Conservation (phyloP, 345 rosid species). For the Heritiera fomes region DNA sequence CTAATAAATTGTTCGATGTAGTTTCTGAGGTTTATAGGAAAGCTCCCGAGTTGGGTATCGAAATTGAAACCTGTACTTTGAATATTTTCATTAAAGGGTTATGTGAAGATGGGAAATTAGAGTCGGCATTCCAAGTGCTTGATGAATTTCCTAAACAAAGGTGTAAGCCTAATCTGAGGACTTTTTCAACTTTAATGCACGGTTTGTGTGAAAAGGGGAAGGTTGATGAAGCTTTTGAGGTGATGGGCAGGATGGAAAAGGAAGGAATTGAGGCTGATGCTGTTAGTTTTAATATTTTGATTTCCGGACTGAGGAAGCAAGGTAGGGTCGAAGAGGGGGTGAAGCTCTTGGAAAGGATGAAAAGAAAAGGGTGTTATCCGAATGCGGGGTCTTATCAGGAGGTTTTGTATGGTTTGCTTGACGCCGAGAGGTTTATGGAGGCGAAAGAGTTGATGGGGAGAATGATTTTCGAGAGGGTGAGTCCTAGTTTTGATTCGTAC, state of each 20-base stretch:
- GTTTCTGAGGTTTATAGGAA: constrained; percentile 55
- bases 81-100: constrained; percentile 80
- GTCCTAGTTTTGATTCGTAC: constrained; percentile 69
- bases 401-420: constrained; percentile 78
- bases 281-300: constrained; percentile 75
- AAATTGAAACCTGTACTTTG: constrained; percentile 80
- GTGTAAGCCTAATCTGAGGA: constrained; percentile 67
- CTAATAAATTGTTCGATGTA: constrained; percentile 60
- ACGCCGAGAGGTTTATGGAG: constrained; percentile 49
- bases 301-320: constrained; percentile 78
- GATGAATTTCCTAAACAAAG: constrained; percentile 91
- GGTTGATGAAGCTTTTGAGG: constrained; percentile 55
- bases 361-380: constrained; percentile 65
- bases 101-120: constrained; percentile 64
- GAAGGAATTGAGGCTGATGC: constrained; percentile 70
- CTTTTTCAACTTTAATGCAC: constrained; percentile 73
- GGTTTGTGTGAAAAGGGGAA: constrained; percentile 61
- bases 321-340: constrained; percentile 71
- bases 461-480: constrained; percentile 57
- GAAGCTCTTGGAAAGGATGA: constrained; percentile 61
- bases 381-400: constrained; percentile 73
- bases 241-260: constrained; percentile 74
- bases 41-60: constrained; percentile 70
- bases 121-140: constrained; percentile 71
- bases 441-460: constrained; percentile 53